phyloP scores from a whole-genome alignment of 257 asterid species.

The Rauvolfia tetraphylla region DNA sequence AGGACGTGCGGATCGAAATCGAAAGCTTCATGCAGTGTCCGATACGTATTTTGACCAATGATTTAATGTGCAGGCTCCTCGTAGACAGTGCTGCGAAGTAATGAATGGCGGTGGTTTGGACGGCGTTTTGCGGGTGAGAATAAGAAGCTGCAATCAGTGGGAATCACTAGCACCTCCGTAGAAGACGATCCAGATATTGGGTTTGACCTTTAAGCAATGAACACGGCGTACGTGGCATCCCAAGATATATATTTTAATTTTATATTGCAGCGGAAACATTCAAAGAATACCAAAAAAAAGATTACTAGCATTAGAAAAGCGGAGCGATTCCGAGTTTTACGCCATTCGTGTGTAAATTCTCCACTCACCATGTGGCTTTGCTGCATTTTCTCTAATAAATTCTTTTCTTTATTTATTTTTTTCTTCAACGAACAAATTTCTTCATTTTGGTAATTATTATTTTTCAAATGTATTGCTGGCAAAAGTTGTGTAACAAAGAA shows the following conservation, averaged over 20 bases:
- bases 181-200: background rate
- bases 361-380: background rate
- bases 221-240: background rate
- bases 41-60: background rate
- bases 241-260: no score
- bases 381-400: background rate
- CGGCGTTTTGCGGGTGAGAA: constrained; percentile 35
- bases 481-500: no score
- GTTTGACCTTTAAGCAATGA: background rate
- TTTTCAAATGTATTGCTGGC: background rate
- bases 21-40: background rate
- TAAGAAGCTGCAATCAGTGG: constrained; percentile 50
- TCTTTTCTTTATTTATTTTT: no score
- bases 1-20: no score
- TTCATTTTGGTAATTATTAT: no score
- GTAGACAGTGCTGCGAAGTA: constrained; percentile 64
- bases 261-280: no score
- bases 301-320: no score
- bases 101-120: constrained; percentile 24
- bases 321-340: background rate
- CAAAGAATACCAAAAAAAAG: no score
- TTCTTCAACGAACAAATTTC: no score
- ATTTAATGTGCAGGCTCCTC: constrained; percentile 49
- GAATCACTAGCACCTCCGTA: constrained; percentile 54
- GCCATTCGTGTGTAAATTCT: background rate